These are phyloP conservation scores for Ogataea glucozyma DNA, from an alignment of 805 yeast genomes.

Conservation along the genomic window DNA sequence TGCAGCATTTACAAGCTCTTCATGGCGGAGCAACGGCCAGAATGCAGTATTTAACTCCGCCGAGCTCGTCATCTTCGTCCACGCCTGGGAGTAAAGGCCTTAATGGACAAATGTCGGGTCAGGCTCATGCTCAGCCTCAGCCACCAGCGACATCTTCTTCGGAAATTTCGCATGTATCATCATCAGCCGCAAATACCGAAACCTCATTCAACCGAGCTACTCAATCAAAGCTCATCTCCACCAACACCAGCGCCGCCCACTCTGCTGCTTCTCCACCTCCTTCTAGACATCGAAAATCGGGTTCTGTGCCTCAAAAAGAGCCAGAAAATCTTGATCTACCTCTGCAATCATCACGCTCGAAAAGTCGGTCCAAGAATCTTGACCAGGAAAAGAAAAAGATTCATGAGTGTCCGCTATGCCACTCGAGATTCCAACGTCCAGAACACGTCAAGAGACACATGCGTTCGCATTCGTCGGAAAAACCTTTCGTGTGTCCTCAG, in stretches of 20 bases:
- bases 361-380: conserved; percentile 33
- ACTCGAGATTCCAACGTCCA: conserved; percentile 63
- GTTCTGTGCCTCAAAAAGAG: conserved; percentile 19
- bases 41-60: conserved; percentile 25
- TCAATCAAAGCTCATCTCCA: no score
- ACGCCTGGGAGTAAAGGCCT: conserved; percentile 15
- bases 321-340: conserved; percentile 36
- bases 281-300: conserved; percentile 7
- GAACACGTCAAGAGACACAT: conserved; percentile 70
- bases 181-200: no score
- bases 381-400: conserved; percentile 50
- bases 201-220: no score
- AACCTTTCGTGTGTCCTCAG: conserved; percentile 56
- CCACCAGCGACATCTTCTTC: no score
- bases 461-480: conserved; percentile 58
- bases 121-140: no score
- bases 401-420: conserved; percentile 66
- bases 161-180: no score
- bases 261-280: conserved; percentile 1
- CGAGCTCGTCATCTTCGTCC: conserved; percentile 25
- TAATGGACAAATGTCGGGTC: no score
- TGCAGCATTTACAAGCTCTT: neutral
- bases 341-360: conserved; percentile 36
- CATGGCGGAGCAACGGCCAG: no score
- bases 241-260: no score